Evolutionary conservation across 495 filamentous ascomycete species (phyloP).

Genomic region (Amphirosellinia nigrospora): DNA sequence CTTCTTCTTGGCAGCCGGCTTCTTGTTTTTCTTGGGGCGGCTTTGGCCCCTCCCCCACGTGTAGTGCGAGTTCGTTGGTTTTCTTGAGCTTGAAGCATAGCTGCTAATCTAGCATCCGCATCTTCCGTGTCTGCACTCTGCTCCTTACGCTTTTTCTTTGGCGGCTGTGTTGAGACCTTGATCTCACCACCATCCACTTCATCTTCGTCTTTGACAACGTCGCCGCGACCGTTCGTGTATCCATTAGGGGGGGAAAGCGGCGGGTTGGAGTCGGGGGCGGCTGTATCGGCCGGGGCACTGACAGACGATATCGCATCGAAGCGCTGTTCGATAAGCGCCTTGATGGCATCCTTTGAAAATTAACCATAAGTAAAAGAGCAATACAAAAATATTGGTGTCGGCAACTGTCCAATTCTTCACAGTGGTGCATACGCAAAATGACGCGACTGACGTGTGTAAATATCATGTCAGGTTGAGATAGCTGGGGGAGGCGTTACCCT

Average conservation of each 20-base stretch:
- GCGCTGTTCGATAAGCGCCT: conserved; percentile 81
- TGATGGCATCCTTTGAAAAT: conserved; percentile 73
- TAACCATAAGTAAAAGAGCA: conserved; percentile 18
- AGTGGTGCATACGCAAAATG: neutral
- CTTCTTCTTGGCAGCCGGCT: conserved; percentile 73
- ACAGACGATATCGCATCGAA: conserved; percentile 79
- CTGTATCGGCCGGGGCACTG: conserved; percentile 42
- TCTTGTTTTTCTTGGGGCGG: conserved; percentile 55
- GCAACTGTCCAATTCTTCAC: neutral
- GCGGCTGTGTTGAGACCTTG: conserved; percentile 56
- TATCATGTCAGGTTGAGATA: neutral
- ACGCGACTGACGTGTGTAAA: neutral
- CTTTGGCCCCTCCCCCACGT: conserved; percentile 63
- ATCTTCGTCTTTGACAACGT: conserved; percentile 32
- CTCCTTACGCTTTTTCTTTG: conserved; percentile 65
- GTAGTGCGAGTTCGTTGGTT: conserved; percentile 76
- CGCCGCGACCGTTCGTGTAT: conserved; percentile 45
- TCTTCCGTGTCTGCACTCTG: conserved; percentile 57
- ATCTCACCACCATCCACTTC: conserved; percentile 52
- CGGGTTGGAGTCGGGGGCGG: conserved; percentile 32
- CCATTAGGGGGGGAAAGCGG: conserved; percentile 31
- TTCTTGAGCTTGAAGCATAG: conserved; percentile 89
- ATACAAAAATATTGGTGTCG: neutral
- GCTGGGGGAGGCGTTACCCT: conserved; percentile 63
- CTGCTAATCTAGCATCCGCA: conserved; percentile 84